A percentile compares a stretch with the other conserved stretches of the same genome.
phyloP scores from a whole-genome alignment of 139 green algal genomes.

The Yamagishiella unicocca region DNA sequence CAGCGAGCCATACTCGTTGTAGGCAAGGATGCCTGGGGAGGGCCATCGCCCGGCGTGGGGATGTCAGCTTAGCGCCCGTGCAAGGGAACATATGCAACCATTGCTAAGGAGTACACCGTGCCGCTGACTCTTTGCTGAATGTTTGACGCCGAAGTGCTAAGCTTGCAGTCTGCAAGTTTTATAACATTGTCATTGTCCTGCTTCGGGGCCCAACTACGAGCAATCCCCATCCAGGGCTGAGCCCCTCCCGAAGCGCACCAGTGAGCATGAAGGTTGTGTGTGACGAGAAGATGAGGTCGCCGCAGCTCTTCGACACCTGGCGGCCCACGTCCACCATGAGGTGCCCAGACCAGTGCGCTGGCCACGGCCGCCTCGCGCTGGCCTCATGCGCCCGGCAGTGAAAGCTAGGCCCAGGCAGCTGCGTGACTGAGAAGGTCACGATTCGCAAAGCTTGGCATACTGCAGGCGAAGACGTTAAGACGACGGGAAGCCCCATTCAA shows the following conservation, averaged over 20 bases:
- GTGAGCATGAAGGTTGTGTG: conserved; percentile 87
- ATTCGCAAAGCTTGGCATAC: conserved; percentile 92
- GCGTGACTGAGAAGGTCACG: conserved; percentile 88
- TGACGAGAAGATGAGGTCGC: conserved; percentile 94
- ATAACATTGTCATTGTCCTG: too few species aligned
- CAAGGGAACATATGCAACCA: too few species aligned
- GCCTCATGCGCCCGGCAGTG: conserved; percentile 82
- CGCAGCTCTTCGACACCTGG: conserved; percentile 83
- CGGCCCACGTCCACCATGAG: conserved; percentile 77
- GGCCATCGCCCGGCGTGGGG: too few species aligned
- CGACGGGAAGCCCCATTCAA: too few species aligned
- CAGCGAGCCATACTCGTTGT: conserved; percentile 83
- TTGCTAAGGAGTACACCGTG: too few species aligned
- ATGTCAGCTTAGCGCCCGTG: too few species aligned
- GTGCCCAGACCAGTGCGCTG: conserved; percentile 81
- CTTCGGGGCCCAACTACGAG: too few species aligned
- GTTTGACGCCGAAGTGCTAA: too few species aligned
- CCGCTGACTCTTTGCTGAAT: too few species aligned
- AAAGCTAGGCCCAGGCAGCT: conserved; percentile 89
- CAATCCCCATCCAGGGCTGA: background rate
- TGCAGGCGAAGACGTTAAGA: too few species aligned
- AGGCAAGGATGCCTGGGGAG: conserved; percentile 77
- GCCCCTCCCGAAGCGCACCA: too few species aligned
- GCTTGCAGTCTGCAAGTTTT: too few species aligned
- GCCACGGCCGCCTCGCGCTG: conserved; percentile 70